A percentile compares a stretch with the other conserved stretches of the same genome.
Evolutionary conservation across 192 early-diverging fungal genomes (phyloP).

Genomic region (Podochytrium sp.): DNA sequence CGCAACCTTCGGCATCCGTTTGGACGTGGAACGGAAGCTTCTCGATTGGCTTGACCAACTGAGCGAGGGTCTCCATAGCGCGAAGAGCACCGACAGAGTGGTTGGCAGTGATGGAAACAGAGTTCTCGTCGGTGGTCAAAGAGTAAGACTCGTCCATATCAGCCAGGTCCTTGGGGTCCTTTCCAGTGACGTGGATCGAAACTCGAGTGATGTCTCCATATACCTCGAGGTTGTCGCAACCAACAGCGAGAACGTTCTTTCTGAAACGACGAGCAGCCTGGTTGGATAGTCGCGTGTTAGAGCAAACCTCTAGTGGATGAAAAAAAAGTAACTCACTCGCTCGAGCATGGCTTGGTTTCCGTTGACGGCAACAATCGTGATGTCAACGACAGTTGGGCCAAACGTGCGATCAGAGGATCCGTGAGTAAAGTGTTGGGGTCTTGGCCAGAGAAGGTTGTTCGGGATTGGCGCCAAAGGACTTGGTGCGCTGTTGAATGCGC

Average conservation of each 20-base stretch:
- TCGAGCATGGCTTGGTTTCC: not conserved
- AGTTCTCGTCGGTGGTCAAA: not conserved
- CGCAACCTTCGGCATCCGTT: conserved; percentile 63
- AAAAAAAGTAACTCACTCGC: not conserved
- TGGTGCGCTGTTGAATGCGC: not conserved
- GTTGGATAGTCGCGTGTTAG: no score
- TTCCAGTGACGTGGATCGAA: conserved; percentile 3
- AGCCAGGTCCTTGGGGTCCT: conserved; percentile 39
- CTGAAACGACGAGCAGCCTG: not conserved
- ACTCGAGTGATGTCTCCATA: not conserved
- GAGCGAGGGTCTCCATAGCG: conserved; percentile 73
- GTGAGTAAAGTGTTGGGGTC: conserved; percentile 6
- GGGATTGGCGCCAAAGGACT: not conserved
- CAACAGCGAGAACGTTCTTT: not conserved
- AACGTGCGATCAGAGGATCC: not conserved
- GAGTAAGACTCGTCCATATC: conserved; percentile 25
- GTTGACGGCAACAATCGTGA: not conserved
- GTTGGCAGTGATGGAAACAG: conserved; percentile 50
- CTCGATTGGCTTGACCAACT: conserved; percentile 51
- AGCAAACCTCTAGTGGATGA: no score
- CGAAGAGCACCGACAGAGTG: conserved; percentile 73
- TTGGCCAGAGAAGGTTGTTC: conserved; percentile 24
- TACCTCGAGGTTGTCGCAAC: not conserved
- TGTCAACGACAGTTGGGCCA: not conserved
- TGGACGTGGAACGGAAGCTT: conserved; percentile 28